These are phyloP conservation scores for Samsoniella hepiali DNA, from an alignment of 2,329 filamentous ascomycete species.

Conservation along the genomic window DNA sequence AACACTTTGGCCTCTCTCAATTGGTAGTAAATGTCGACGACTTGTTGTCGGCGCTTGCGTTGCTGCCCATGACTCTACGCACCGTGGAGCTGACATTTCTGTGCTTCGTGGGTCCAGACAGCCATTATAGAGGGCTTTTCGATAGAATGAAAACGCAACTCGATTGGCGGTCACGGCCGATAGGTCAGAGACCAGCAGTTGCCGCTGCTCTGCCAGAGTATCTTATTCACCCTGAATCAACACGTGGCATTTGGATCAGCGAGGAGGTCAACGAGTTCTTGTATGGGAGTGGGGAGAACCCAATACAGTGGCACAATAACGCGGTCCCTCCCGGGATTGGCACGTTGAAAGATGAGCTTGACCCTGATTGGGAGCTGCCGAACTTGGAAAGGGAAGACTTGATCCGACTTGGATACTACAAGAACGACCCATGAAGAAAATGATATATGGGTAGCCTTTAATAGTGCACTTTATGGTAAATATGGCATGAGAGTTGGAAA, in stretches of 20 bases:
- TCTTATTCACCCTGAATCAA: neutral
- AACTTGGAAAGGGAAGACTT: neutral
- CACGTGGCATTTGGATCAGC: neutral
- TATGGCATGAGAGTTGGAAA: too few relatives aligned
- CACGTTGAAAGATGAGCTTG: neutral
- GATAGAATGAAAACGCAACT: neutral
- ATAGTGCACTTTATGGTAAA: too few relatives aligned
- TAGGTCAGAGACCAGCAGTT: neutral
- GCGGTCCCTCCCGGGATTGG: neutral
- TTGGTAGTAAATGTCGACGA: conserved; percentile 27
- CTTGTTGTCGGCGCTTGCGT: conserved; percentile 25
- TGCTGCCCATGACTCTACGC: conserved; percentile 25
- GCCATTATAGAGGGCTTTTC: neutral
- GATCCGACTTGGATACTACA: neutral
- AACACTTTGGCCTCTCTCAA: conserved; percentile 27
- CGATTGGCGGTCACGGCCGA: neutral
- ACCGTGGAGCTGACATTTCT: conserved; percentile 30
- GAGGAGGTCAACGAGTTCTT: neutral
- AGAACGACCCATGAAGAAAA: too few relatives aligned
- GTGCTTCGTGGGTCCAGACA: conserved; percentile 13
- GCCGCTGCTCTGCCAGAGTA: neutral
- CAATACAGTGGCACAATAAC: neutral
- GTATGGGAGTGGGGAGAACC: neutral
- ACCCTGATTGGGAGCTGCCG: neutral
- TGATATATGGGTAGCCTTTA: too few relatives aligned